Percentiles rank a stretch among this genome's conserved stretches.
These are phyloP conservation scores for Rutidosis leptorrhynchoides DNA, from an alignment of 129 eudicot genomes.

Conservation along the genomic window DNA sequence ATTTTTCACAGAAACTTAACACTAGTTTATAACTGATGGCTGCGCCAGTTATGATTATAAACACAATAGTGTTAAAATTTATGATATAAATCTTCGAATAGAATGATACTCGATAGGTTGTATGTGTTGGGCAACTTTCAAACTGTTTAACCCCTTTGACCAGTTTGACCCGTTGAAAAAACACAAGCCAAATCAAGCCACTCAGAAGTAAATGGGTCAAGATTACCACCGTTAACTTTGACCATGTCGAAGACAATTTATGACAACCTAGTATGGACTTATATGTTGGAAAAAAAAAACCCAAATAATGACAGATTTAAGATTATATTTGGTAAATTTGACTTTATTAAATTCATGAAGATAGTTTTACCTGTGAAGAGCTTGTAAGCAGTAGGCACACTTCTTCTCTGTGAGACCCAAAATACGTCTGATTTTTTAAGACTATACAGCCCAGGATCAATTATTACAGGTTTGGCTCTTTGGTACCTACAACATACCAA, in stretches of 20 bases:
- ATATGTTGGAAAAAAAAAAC: background rate
- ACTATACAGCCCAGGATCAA: constrained; percentile 76
- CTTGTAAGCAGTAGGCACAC: constrained; percentile 70
- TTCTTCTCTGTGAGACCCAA: constrained; percentile 59
- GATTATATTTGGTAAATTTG: background rate
- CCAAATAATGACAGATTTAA: background rate
- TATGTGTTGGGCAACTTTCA: background rate
- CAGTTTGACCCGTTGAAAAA: background rate
- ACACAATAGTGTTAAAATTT: background rate
- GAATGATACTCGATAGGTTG: background rate
- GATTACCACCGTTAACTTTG: constrained; percentile 6
- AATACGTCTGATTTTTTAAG: constrained; percentile 59
- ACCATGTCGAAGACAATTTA: background rate
- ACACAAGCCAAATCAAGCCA: background rate
- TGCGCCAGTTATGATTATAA: background rate
- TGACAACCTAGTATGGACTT: background rate
- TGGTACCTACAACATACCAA: constrained; percentile 42
- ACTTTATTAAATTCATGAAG: background rate
- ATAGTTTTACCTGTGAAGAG: constrained; percentile 68
- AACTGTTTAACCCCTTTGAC: background rate
- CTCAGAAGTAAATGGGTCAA: background rate
- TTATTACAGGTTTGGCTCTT: constrained; percentile 72
- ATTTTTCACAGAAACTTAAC: background rate
- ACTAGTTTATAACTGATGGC: background rate
- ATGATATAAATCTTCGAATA: background rate